Evolutionary conservation across 148 eudicot genomes (phyloP), one percentile per base, ranked within the genome.

Genomic region (Dianthus caryophyllus): DNA sequence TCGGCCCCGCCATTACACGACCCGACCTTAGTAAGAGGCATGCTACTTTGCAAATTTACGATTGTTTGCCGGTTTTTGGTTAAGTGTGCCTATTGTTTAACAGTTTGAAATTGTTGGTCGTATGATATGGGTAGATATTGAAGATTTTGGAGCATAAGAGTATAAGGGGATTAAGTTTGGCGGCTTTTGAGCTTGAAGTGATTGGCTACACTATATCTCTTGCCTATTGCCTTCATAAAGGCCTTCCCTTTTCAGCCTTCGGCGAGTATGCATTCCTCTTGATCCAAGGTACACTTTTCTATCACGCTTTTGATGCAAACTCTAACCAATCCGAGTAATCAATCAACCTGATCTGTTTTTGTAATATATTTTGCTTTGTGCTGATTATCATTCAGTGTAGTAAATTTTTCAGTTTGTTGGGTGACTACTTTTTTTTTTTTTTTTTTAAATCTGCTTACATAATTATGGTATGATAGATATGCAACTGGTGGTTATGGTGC

Each of bases 181-280:
- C 77, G 16, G 81, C 91, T 38, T 89, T 93, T 72, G 98, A 93
- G 83, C 91, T 93, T 65, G 98, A 93, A 78, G 89, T 93, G 64
- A 78, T 93, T 74, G 98, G 98, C 52, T 93, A 93, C 78, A 93
- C 98, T 5, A 84, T 93, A 69, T 89, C 91, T 60, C 87, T 94
- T 73, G 88, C 98, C 4, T 94, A 90, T 75, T 94, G 98, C 76
- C 88, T 94, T 74, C 96, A 90, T 77, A 90, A 90, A 80, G 98
- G 92, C 54, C 92, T 94, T 62, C 98, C 98, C 26, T 90, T 94
- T 77, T 94, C 96, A 25, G 98, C 98, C 31, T 94, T 81, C 70
- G 98, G 98, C 64, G 98, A 94, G 75, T 81, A 86, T 80, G 88
- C 81, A 2, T 93, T 93, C 83, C 85, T 93, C 43, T 73, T 93